Conservation (phyloP, 106 monocot genomes). For the Narthecium ossifragum region DNA sequence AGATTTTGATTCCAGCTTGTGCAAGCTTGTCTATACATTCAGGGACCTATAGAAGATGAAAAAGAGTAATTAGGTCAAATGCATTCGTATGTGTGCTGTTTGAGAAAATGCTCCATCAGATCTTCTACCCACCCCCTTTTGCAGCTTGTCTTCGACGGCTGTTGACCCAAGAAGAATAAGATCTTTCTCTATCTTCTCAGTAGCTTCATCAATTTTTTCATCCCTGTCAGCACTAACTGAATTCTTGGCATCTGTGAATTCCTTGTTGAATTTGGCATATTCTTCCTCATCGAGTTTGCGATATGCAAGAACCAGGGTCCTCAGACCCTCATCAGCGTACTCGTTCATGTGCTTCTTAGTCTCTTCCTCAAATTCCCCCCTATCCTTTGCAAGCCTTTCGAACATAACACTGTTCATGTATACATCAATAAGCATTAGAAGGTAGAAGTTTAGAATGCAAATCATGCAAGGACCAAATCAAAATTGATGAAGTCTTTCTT, state of each 20-base stretch:
- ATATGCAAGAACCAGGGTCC: constrained; percentile 93
- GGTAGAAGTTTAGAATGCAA: too few relatives aligned
- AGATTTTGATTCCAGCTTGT: constrained; percentile 94
- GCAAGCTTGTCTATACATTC: constrained; percentile 97
- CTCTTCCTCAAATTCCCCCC: constrained; percentile 51
- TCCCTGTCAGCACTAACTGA: constrained; percentile 81
- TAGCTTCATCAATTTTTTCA: constrained; percentile 75
- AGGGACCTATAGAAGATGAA: constrained; percentile 51
- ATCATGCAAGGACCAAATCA: too few relatives aligned
- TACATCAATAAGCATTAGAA: too few relatives aligned
- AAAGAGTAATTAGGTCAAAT: neutral
- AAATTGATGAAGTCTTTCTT: too few relatives aligned
- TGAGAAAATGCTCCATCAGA: too few relatives aligned
- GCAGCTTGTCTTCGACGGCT: constrained; percentile 96
- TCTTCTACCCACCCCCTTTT: constrained; percentile 86
- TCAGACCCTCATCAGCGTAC: constrained; percentile 90
- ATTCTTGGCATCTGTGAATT: constrained; percentile 70
- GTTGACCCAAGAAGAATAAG: constrained; percentile 92
- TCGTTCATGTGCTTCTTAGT: constrained; percentile 77
- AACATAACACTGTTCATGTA: constrained; percentile 76
- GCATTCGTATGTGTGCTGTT: too few relatives aligned
- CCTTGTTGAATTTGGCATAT: constrained; percentile 49
- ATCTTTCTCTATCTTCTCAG: constrained; percentile 71
- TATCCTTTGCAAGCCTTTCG: constrained; percentile 60
- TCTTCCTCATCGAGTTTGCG: constrained; percentile 68